These are phyloP conservation scores for Nakazawaea ambrosiae DNA, from an alignment of 805 yeast species.

Conservation along the genomic window DNA sequence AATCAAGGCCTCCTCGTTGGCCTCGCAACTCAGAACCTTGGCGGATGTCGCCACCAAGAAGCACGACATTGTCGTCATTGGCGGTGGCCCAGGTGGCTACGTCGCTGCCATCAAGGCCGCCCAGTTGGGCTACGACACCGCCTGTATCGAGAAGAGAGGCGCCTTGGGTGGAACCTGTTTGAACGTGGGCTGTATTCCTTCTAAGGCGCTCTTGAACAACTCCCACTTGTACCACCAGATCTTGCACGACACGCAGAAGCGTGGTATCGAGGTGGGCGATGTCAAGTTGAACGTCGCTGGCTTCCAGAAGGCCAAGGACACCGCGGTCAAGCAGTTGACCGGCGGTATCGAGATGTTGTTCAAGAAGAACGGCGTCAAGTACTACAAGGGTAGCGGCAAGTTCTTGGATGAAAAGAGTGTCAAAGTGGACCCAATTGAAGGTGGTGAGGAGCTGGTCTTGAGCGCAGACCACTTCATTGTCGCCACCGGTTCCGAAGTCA, in stretches of 20 bases:
- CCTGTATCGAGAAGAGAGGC: slow-evolving; percentile 97
- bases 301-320: slow-evolving; percentile 89
- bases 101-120: slow-evolving; percentile 99
- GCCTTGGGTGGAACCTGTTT: slow-evolving; percentile 96
- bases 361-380: slow-evolving; percentile 92
- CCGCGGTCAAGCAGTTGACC: slow-evolving; percentile 82
- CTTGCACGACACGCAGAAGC: slow-evolving; percentile 69
- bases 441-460: slow-evolving; percentile 63
- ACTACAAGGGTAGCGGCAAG: slow-evolving; percentile 90
- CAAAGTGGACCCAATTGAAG: slow-evolving; percentile 81
- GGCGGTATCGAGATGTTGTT: slow-evolving; percentile 91
- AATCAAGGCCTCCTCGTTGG: neutral
- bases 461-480: slow-evolving; percentile 84
- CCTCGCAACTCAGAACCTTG: neutral
- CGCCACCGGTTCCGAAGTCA: slow-evolving; percentile 98
- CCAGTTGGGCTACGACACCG: slow-evolving; percentile 89
- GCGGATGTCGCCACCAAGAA: slow-evolving; percentile 34
- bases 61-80: slow-evolving; percentile 91
- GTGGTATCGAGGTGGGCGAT: slow-evolving; percentile 87
- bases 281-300: slow-evolving; percentile 68
- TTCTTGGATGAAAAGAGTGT: slow-evolving; percentile 76
- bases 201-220: slow-evolving; percentile 91
- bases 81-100: slow-evolving; percentile 99
- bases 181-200: slow-evolving; percentile 98
- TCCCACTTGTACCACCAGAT: slow-evolving; percentile 89